Evolutionary conservation across 2,329 filamentous ascomycete genomes (phyloP), one percentile per base, ranked within the genome.

Genomic region (Dissoconium aciculare): DNA sequence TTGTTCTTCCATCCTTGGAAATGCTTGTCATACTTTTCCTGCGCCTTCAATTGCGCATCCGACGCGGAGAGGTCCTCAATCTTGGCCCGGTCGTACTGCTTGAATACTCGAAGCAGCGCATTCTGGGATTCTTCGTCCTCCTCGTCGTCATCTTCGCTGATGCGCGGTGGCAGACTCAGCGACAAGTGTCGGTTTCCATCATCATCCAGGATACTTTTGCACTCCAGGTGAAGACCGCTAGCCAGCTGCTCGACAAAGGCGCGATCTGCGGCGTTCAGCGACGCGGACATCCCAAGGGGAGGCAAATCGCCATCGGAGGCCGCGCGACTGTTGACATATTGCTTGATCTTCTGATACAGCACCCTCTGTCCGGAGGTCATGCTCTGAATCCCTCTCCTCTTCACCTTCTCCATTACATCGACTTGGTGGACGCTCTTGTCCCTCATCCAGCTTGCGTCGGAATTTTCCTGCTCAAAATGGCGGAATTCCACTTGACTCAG

Each of bases 1-100:
- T 80, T 76, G 54, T 91, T 77, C 62, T 94, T 98, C 89, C 89
- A 98, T 34, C 75, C 71, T 38, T 74, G 64, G 51, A 95, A 95
- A 51, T 91, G 93, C 43, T 80, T 64, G 46, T 94, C 74, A 54
- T 98, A 98, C 45, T 89, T 77, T 52, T 77, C 69, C 45, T 92
- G 72, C 55, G 87, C 79, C 11, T 77, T 71, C 29, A 71, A 67
- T 52, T 89, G 76, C 11, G 78, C 78, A 47, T 93, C 79, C 42
- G 84, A 80, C 1, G 76, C 62, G 2, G 78, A 78, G 28, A 82
- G 58, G 46, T 95, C 85, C 23, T 89, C 66, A 14, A 93, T 72
- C 47, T 80, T 74, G 13, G 89, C 89, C 42, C 82, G 87, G 48
- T 95, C 85, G 50, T 94, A 98, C 36, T 77, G 77, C 52, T 79